Percentiles rank a stretch among this genome's conserved stretches.
phyloP scores from a whole-genome alignment of 352 stramenopile genomes.

The Globisporangium nunn region DNA sequence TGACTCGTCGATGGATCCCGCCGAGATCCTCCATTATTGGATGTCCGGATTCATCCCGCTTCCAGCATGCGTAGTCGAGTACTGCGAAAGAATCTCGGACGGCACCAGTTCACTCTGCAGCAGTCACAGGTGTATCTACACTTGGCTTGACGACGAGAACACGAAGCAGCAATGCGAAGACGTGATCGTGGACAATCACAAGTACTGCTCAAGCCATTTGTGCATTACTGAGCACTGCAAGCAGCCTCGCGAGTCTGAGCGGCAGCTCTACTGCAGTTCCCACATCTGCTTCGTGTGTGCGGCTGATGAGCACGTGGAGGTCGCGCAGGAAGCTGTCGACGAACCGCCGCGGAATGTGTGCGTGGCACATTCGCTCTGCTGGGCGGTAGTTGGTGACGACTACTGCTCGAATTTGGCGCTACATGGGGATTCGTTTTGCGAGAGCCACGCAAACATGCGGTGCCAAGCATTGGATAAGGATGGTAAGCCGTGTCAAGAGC shows the following conservation, averaged over 20 bases:
- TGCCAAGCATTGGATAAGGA: slow-evolving; percentile 22
- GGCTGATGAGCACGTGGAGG: slow-evolving; percentile 2
- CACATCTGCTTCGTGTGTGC: slow-evolving; percentile 64
- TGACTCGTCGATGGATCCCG: slow-evolving; percentile 33
- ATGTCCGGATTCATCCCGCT: slow-evolving; percentile 42
- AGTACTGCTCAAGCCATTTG: slow-evolving; percentile 41
- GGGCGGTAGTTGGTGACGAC: slow-evolving; percentile 15
- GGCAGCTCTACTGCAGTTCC: slow-evolving; percentile 34
- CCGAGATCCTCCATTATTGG: slow-evolving; percentile 56
- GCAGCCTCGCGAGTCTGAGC: slow-evolving; percentile 17
- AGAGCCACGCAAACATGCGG: slow-evolving; percentile 12
- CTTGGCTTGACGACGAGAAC: neutral
- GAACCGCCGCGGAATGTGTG: slow-evolving; percentile 50
- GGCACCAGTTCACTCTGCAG: slow-evolving; percentile 16
- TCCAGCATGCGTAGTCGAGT: slow-evolving; percentile 23
- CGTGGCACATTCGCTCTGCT: slow-evolving; percentile 43
- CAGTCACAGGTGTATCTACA: slow-evolving; percentile 19
- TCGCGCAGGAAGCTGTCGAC: slow-evolving; percentile 21
- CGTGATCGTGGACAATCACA: slow-evolving; percentile 16
- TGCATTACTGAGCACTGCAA: slow-evolving; percentile 34
- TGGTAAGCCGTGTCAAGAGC: slow-evolving; percentile 23
- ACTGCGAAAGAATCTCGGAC: slow-evolving; percentile 29
- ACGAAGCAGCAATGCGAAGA: slow-evolving; percentile 16
- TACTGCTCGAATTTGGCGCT: slow-evolving; percentile 35
- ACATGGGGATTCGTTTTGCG: slow-evolving; percentile 32